phyloP scores from a whole-genome alignment of 495 filamentous ascomycete genomes.

The Penicillium silybi region DNA sequence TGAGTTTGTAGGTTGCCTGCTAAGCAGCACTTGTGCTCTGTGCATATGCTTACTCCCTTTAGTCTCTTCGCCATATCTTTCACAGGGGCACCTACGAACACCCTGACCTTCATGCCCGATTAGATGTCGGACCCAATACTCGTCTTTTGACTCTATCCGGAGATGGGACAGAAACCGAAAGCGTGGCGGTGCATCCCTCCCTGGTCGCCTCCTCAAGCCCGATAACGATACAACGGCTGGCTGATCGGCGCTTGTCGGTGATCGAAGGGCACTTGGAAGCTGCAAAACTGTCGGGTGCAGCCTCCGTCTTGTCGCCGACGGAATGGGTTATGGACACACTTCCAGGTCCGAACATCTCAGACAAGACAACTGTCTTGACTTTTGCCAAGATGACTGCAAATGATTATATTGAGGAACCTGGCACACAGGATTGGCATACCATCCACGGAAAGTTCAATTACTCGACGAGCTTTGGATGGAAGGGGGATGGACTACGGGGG shows the following conservation, averaged over 20 bases:
- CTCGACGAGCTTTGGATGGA: conserved; percentile 84
- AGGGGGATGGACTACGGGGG: conserved; percentile 80
- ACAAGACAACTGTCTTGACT: conserved; percentile 78
- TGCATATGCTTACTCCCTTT: conserved; percentile 12
- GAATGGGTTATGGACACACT: conserved; percentile 85
- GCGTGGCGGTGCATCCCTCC: conserved; percentile 21
- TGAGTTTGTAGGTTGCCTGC: conserved; percentile 36
- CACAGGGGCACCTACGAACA: conserved; percentile 78
- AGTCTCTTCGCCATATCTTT: conserved; percentile 85
- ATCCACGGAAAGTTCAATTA: conserved; percentile 77
- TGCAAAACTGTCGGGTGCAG: conserved; percentile 58
- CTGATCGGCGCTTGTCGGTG: conserved; percentile 67
- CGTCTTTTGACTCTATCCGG: conserved; percentile 61
- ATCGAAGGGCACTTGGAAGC: conserved; percentile 72
- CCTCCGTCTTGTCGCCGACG: conserved; percentile 55
- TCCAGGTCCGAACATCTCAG: conserved; percentile 73
- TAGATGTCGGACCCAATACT: conserved; percentile 66
- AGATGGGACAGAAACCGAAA: conserved; percentile 50
- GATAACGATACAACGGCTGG: conserved; percentile 71
- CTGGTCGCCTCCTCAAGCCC: conserved; percentile 56
- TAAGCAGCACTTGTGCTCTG: not conserved
- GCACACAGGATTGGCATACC: conserved; percentile 76
- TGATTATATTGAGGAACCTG: conserved; percentile 74
- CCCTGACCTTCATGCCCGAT: conserved; percentile 66
- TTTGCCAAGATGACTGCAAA: conserved; percentile 84